Evolutionary conservation across 2,329 filamentous ascomycete genomes (phyloP).

Genomic region (Neocucurbitaria cava): DNA sequence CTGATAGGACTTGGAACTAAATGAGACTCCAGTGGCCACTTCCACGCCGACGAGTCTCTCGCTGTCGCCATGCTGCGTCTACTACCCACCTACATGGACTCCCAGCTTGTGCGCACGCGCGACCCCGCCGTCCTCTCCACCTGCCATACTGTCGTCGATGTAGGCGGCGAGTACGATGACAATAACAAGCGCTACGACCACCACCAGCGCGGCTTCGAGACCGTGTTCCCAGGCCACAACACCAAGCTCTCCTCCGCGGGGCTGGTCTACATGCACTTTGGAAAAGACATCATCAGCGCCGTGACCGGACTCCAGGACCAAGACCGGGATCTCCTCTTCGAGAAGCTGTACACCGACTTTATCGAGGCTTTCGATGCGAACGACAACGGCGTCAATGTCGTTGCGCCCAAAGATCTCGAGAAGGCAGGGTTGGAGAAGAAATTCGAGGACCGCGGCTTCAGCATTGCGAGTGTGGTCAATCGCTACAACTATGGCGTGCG

Average conservation of each 20-base stretch:
- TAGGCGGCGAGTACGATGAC: conserved; percentile 92
- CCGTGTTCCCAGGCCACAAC: conserved; percentile 79
- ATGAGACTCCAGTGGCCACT: conserved; percentile 72
- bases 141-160: conserved; percentile 96
- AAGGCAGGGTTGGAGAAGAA: conserved; percentile 79
- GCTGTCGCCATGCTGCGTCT: conserved; percentile 94
- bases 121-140: conserved; percentile 77
- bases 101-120: conserved; percentile 82
- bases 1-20: conserved; percentile 3
- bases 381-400: conserved; percentile 90
- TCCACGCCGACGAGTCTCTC: conserved; percentile 97
- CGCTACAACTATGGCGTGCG: conserved; percentile 72
- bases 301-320: conserved; percentile 67
- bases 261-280: conserved; percentile 95
- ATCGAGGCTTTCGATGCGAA: conserved; percentile 96
- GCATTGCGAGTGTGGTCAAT: conserved; percentile 87
- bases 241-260: conserved; percentile 96
- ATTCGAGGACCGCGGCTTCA: conserved; percentile 83
- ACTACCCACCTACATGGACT: conserved; percentile 78
- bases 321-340: conserved; percentile 77
- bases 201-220: conserved; percentile 90
- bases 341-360: conserved; percentile 91
- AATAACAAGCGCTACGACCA: conserved; percentile 85
- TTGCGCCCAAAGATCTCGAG: conserved; percentile 73
- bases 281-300: conserved; percentile 78